Conservation (phyloP, 768 basidiomycete species). For the Lentinula sp. region DNA sequence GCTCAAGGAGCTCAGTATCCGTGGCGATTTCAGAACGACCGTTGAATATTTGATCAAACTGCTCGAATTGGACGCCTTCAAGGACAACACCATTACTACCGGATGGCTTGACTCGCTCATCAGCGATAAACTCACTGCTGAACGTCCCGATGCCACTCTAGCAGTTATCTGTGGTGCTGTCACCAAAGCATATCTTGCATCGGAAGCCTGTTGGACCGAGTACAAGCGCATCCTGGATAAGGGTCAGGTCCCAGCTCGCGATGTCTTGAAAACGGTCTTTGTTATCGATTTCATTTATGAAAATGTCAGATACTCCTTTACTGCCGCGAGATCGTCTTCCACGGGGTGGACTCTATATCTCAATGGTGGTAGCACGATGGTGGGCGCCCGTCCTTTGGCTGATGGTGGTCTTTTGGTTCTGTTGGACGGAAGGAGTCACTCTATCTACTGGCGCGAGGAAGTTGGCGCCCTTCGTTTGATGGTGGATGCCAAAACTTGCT, state of each 20-base stretch:
- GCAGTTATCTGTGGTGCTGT: conserved; percentile 97
- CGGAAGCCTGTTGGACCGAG: conserved; percentile 84
- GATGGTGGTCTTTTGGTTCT: conserved; percentile 92
- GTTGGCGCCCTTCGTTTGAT: conserved; percentile 89
- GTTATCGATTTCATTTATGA: conserved; percentile 98
- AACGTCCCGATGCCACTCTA: conserved; percentile 87
- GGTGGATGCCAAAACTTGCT: conserved; percentile 96
- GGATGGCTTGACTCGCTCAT: conserved; percentile 98
- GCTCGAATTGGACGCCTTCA: conserved; percentile 91
- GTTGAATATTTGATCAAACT: conserved; percentile 99
- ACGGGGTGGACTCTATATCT: conserved; percentile 93
- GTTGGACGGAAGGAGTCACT: conserved; percentile 92
- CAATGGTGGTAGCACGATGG: conserved; percentile 89
- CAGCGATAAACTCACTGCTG: conserved; percentile 94
- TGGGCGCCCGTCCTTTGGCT: conserved; percentile 87
- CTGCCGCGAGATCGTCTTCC: conserved; percentile 83
- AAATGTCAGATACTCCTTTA: conserved; percentile 91
- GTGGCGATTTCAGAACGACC: conserved; percentile 97
- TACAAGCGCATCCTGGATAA: conserved; percentile 97
- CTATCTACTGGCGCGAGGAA: conserved; percentile 97
- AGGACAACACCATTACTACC: conserved; percentile 96
- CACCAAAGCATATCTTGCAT: conserved; percentile 87
- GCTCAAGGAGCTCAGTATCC: conserved; percentile 95
- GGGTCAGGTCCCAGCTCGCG: conserved; percentile 93
- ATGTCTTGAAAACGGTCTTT: conserved; percentile 95